Percentiles rank a stretch among this genome's conserved stretches.
These are phyloP conservation scores for Porcisia hertigi DNA, from an alignment of 208 protist genomes.

Conservation along the genomic window DNA sequence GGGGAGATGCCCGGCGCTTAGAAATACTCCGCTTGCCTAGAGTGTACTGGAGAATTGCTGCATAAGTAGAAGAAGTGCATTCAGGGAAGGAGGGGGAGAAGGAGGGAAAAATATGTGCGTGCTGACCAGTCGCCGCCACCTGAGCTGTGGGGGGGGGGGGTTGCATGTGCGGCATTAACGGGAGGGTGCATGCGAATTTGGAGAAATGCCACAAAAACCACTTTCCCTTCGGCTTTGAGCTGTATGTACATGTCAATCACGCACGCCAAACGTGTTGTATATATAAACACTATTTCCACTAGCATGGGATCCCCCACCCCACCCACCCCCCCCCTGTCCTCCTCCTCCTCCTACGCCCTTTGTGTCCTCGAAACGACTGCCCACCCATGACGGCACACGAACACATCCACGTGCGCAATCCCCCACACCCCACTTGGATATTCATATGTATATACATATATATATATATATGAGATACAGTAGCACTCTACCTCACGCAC, in stretches of 20 bases:
- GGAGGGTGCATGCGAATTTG: not conserved
- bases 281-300: not conserved
- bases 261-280: not conserved
- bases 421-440: not conserved
- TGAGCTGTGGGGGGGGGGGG: not conserved
- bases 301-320: not conserved
- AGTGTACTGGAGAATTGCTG: not conserved
- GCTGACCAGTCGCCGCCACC: not conserved
- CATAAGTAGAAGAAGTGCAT: not conserved
- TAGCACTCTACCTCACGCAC: too few relatives aligned
- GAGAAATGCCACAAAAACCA: not conserved
- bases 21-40: too few relatives aligned
- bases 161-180: not conserved
- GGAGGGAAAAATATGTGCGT: not conserved
- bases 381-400: not conserved
- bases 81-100: not conserved
- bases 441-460: not conserved
- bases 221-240: not conserved
- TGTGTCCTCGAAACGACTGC: not conserved
- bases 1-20: not conserved
- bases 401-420: too few relatives aligned
- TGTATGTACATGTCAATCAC: not conserved
- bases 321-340: not conserved
- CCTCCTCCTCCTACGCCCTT: not conserved
- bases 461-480: not conserved